Base-by-base conservation (phyloP, 179 eudicot genomes). In the Amaranthus tricolor region DNA sequence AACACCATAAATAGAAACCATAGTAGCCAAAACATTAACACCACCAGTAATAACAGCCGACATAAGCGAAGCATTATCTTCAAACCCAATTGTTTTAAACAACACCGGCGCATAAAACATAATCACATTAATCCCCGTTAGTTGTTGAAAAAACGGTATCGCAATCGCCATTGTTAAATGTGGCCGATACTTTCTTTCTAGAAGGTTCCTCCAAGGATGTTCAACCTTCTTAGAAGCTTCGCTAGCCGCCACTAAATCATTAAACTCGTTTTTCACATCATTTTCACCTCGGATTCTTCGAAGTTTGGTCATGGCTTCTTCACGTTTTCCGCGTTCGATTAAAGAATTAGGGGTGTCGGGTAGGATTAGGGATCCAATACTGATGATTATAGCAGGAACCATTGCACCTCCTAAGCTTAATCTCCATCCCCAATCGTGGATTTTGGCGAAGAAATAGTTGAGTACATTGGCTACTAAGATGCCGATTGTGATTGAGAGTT, bases 41-140 rank as follows among this genome's bases (percentile, higher is more conserved):
- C 60, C 62, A 1, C 95, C 95, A 0, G 92, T 90, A n/a, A 88
- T 83, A 10, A 87, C 86, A 31, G 93, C 86, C 3, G 93, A 87
- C 85, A 85, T 81, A 11, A 90, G 85, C 0, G 94, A 80, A 1
- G 95, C 88, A 31, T 84, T 79, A 48, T 63, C 69, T 10, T 79
- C 74, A 16, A 90, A 88, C 13, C 95, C 95, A 19, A 90, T 81
- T 0, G 92, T 86, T 76, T 83, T 81, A 40, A 88, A 90, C 79
- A 90, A 70, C 2, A 88, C 92, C 0, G 95, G 95, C 0, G 90
- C 92, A 17, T 88, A 90, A 20, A 90, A 90, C 87, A 87, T 86
- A 57, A 90, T 89, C 10, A 84, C 90, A 66, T 88, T 90, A 6
- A 88, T 87, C 1, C 89, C 91, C 0, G 91, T 87, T 7, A 87